Evolutionary conservation across 257 asterid species (phyloP).

Genomic region (Plectranthus barbatus): DNA sequence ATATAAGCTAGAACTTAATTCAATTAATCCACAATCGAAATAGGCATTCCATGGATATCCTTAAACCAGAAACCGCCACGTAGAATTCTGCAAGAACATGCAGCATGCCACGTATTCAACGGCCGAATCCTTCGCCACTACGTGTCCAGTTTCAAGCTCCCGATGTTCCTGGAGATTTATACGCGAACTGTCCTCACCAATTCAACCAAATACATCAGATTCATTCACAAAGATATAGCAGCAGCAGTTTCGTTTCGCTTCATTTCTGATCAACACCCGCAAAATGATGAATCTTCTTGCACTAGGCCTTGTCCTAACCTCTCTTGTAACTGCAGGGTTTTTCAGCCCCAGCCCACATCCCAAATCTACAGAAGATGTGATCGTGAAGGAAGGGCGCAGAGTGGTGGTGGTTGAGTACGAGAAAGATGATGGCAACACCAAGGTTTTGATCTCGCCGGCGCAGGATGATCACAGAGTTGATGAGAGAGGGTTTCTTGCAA

Average conservation of each 20-base stretch:
- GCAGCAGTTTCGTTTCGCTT: background rate
- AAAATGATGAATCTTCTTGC: constrained; percentile 47
- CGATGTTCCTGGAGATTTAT: background rate
- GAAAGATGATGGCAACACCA: constrained; percentile 37
- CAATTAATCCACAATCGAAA: too few relatives aligned
- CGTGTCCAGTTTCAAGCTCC: constrained; percentile 18
- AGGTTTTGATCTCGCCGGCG: constrained; percentile 46
- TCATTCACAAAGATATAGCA: background rate
- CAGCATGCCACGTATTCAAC: constrained; percentile 26
- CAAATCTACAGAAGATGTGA: constrained; percentile 21
- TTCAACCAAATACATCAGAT: constrained; percentile 7
- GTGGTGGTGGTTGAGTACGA: constrained; percentile 55
- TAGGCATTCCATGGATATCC: too few relatives aligned
- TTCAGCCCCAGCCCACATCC: constrained; percentile 33
- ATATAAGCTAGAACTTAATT: too few relatives aligned
- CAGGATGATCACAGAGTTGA: background rate
- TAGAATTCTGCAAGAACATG: constrained; percentile 20
- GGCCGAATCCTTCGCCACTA: background rate
- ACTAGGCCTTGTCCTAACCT: constrained; percentile 35
- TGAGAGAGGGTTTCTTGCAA: background rate
- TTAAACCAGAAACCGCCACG: constrained; percentile 25
- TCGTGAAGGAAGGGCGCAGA: constrained; percentile 46
- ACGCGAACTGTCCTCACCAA: background rate
- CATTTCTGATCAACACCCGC: background rate
- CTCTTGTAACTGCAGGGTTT: constrained; percentile 42